Percentiles rank a stretch among this genome's conserved stretches.
Evolutionary conservation across 2,329 filamentous ascomycete species (phyloP).

Genomic region (Exserohilum rostratum): DNA sequence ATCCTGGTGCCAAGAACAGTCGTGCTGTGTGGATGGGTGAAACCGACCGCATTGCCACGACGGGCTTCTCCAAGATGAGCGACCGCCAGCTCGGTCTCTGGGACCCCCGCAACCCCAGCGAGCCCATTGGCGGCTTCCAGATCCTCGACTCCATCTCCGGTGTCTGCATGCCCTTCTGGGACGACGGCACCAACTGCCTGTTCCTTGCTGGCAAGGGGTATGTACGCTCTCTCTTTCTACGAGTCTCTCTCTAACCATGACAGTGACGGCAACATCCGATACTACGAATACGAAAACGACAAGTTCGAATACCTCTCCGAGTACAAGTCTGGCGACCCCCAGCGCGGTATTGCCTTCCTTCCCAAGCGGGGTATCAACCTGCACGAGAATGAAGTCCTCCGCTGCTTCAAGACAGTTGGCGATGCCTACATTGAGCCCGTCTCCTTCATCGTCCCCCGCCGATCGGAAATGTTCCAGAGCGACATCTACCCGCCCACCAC

Average conservation of each 20-base stretch:
- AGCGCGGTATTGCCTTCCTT: constrained; percentile 91
- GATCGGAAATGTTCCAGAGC: constrained; percentile 93
- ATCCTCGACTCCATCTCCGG: constrained; percentile 94
- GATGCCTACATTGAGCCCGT: constrained; percentile 94
- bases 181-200: constrained; percentile 91
- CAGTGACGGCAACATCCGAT: constrained; percentile 97
- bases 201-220: constrained; percentile 97
- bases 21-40: constrained; percentile 97
- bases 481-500: constrained; percentile 92
- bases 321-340: constrained; percentile 95
- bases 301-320: constrained; percentile 98
- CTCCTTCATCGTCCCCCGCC: constrained; percentile 93
- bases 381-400: constrained; percentile 90
- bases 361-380: constrained; percentile 94
- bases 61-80: constrained; percentile 98
- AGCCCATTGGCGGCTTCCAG: constrained; percentile 88
- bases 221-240: constrained; percentile 44
- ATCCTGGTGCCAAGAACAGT: constrained; percentile 96
- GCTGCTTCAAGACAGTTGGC: constrained; percentile 96
- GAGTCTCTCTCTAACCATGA: constrained; percentile 13
- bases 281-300: constrained; percentile 98
- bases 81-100: constrained; percentile 94
- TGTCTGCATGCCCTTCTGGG: constrained; percentile 99
- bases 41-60: constrained; percentile 93
- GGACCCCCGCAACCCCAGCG: constrained; percentile 80